Percentiles rank a stretch among this genome's conserved stretches.
Evolutionary conservation across 2,329 filamentous ascomycete genomes (phyloP).

Genomic region (Neoscytalidium dimidiatum): DNA sequence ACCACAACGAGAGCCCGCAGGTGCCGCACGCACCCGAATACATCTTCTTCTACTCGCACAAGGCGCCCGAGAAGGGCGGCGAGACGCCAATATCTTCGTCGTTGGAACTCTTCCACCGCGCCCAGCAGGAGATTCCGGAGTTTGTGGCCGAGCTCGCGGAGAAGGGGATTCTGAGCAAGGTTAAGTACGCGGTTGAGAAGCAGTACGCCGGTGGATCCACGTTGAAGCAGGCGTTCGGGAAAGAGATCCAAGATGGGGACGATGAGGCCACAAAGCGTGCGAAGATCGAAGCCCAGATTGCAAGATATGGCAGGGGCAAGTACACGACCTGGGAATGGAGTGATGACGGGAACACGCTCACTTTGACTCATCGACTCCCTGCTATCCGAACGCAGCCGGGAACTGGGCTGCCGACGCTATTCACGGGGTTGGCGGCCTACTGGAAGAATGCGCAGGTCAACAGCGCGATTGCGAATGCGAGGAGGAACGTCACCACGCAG

Average conservation of each 20-base stretch:
- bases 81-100: neutral
- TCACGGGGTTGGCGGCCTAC: neutral
- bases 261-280: neutral
- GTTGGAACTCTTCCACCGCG: neutral
- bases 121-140: neutral
- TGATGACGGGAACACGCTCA: neutral
- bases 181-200: conserved; percentile 51
- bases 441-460: neutral
- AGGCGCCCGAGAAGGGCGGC: neutral
- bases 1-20: neutral
- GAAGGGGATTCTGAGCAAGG: conserved; percentile 49
- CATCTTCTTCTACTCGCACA: neutral
- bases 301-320: neutral
- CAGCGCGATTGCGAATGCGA: neutral
- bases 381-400: neutral
- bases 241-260: neutral
- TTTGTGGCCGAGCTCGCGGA: neutral
- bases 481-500: neutral
- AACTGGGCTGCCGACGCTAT: neutral
- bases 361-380: neutral
- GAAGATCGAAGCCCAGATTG: neutral
- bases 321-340: neutral
- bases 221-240: neutral
- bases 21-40: neutral
- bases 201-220: neutral